Percentiles rank a stretch among this genome's conserved stretches.
Conservation (phyloP, 1,139 yeast genomes). For the Kodamaea sp. region DNA sequence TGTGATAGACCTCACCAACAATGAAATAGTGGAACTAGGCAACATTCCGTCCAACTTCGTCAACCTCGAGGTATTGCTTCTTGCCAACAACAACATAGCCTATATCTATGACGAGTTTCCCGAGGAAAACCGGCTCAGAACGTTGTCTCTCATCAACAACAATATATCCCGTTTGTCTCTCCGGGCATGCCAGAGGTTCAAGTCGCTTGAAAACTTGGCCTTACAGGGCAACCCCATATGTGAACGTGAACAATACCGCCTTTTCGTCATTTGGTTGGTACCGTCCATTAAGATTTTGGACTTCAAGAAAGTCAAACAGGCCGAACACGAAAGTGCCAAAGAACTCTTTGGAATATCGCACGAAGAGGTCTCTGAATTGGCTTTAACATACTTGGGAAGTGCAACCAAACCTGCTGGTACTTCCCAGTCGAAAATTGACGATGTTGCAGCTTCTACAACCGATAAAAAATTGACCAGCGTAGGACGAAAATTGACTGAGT, state of each 20-base stretch:
- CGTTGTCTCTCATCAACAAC: slow-evolving; percentile 57
- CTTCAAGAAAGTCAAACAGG: slow-evolving; percentile 57
- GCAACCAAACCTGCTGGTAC: slow-evolving; percentile 1
- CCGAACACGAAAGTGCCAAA: slow-evolving; percentile 50
- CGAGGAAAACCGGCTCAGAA: slow-evolving; percentile 35
- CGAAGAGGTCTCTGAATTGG: slow-evolving; percentile 14
- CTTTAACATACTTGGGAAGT: slow-evolving; percentile 12
- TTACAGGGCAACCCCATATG: slow-evolving; percentile 66
- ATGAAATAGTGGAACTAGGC: slow-evolving; percentile 56
- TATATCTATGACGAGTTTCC: slow-evolving; percentile 25
- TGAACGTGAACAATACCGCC: slow-evolving; percentile 55
- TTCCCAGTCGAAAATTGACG: not conserved
- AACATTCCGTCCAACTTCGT: slow-evolving; percentile 47
- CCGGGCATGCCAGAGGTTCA: slow-evolving; percentile 21
- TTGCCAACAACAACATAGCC: slow-evolving; percentile 59
- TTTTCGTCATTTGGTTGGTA: slow-evolving; percentile 57
- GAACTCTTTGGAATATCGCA: slow-evolving; percentile 45
- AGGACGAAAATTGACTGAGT: slow-evolving; percentile 49
- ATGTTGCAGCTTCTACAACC: not conserved
- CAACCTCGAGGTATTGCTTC: slow-evolving; percentile 51
- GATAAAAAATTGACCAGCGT: slow-evolving; percentile 19
- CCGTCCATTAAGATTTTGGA: slow-evolving; percentile 70
- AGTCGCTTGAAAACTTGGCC: slow-evolving; percentile 47
- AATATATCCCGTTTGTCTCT: slow-evolving; percentile 40
- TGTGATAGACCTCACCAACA: slow-evolving; percentile 68